Conservation (phyloP, 2,329 filamentous ascomycete genomes). For the Fusarium secorum region DNA sequence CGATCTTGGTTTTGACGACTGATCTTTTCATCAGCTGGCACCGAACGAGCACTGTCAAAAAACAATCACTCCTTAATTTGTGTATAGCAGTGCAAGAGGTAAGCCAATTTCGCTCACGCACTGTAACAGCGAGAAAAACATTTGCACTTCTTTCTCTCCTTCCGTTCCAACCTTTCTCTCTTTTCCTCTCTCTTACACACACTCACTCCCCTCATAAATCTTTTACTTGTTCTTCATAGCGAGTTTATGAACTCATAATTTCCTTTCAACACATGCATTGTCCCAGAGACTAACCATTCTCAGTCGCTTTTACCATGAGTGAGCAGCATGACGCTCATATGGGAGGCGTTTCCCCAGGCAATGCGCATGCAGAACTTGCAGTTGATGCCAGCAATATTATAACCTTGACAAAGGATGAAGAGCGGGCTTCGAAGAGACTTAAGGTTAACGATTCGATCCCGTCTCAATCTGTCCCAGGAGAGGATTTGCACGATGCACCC, state of each 20-base stretch:
- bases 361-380: conserved; percentile 17
- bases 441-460: conserved; percentile 56
- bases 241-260: background rate
- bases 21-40: conserved; percentile 3
- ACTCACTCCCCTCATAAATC: background rate
- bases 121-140: background rate
- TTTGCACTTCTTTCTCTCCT: background rate
- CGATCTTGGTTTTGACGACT: conserved; percentile 5
- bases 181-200: conserved; percentile 6
- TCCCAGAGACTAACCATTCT: background rate
- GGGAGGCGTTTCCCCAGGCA: conserved; percentile 29
- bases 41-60: background rate
- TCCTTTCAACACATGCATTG: background rate
- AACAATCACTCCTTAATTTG: background rate
- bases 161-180: background rate
- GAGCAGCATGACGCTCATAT: conserved; percentile 38
- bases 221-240: conserved; percentile 3
- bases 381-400: conserved; percentile 27
- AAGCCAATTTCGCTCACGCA: background rate
- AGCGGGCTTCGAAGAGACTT: conserved; percentile 65
- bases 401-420: conserved; percentile 27
- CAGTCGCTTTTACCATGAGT: conserved; percentile 36
- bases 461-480: conserved; percentile 23
- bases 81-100: background rate
- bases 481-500: conserved; percentile 34